Base-by-base conservation (phyloP, 176 grass and related monocot species). In the Poa annua region DNA sequence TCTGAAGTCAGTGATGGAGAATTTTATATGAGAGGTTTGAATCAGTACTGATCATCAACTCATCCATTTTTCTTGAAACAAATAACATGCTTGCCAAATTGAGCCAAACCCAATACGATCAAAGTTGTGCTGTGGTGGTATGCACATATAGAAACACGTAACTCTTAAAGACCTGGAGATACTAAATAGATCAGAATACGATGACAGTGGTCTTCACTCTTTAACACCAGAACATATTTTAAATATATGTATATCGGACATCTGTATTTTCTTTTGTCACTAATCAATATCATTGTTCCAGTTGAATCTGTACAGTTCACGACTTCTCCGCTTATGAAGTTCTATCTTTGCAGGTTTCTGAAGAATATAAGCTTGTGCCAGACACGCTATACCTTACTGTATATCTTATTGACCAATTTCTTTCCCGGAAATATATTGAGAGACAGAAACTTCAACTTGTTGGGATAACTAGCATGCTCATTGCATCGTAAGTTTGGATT, bases 331-430 rank as follows among this genome's bases (percentile, higher is more conserved):
- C 45, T 77, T 88, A 85, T 48, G 25, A 84, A 77, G 72, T 77
- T 72, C 69, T 77, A 21, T 52, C 66, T n/a, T 39, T 85, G 59
- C 85, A 98, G 93, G 96, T 98, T 74, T 91, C 92, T 11, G 92
- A 98, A 57, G 96, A 93, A 88, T 95, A 92, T 82, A 91, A 81
- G 53, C 90, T 98, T 83, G 93, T 98, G 47, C 89, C 93, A 57
- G 93, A 98, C 74, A 98, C 96, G 29, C 87, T 98, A 32, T 93
- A 98, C 88, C 89, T 98, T 22, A 87, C 96, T 63, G 91, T 98
- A 49, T 73, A 93, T 81, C 74, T 98, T 56, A 93, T 98, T 12
- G 93, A 95, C 21, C 82, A 54, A 44, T 93, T 90, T 92, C 91
- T 98, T 29, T 98, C 96, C 38, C 80, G 38, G 20, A 91, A 77